Conservation (phyloP, 2,329 filamentous ascomycete species). For the Cordyceps cicadae region DNA sequence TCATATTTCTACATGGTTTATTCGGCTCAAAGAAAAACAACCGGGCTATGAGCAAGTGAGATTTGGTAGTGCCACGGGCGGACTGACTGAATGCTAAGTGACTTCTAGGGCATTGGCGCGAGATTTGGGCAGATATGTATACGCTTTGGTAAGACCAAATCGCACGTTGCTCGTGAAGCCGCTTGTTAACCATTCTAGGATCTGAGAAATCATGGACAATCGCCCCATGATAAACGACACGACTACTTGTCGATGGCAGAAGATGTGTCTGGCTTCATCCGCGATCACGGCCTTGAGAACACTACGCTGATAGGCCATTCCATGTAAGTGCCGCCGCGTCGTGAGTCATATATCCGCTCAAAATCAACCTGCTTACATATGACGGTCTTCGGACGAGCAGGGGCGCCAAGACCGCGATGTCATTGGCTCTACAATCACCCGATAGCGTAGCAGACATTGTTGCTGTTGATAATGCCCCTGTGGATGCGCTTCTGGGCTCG, state of each 20-base stretch:
- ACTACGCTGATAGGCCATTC: constrained; percentile 85
- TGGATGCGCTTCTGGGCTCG: constrained; percentile 65
- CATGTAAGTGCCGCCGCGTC: constrained; percentile 51
- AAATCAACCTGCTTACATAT: background rate
- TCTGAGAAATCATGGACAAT: constrained; percentile 87
- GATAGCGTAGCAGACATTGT: constrained; percentile 62
- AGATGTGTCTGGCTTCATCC: constrained; percentile 74
- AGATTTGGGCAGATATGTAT: constrained; percentile 72
- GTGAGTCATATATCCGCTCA: background rate
- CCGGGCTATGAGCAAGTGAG: constrained; percentile 86
- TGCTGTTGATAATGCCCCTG: constrained; percentile 84
- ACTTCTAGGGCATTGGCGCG: constrained; percentile 62
- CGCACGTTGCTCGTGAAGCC: background rate
- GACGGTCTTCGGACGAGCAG: constrained; percentile 27
- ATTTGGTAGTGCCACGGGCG: constrained; percentile 14
- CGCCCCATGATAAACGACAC: constrained; percentile 66
- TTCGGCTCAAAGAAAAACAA: constrained; percentile 97
- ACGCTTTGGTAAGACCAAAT: constrained; percentile 56
- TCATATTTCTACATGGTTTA: constrained; percentile 84
- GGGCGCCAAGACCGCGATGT: constrained; percentile 92
- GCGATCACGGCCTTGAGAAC: constrained; percentile 58
- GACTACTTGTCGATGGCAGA: constrained; percentile 76
- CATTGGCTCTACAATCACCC: constrained; percentile 65
- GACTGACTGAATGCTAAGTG: constrained; percentile 12
- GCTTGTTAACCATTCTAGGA: constrained; percentile 46